A percentile compares a stretch with the other conserved stretches of the same genome.
Evolutionary conservation across 23 red algal species (phyloP).

Genomic region (Gracilaria domingensis): DNA sequence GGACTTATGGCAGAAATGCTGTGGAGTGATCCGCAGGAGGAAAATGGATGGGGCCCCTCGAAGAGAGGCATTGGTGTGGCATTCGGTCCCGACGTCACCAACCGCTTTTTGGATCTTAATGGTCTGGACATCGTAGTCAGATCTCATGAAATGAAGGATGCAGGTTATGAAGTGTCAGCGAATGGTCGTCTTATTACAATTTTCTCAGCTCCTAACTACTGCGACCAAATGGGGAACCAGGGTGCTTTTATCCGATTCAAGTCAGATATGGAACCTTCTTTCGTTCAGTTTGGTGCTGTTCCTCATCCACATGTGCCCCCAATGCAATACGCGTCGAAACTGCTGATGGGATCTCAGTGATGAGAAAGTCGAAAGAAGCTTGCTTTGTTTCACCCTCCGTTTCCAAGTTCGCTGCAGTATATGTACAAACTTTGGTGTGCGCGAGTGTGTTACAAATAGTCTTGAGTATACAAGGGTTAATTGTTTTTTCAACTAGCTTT

Average conservation of each 20-base stretch:
- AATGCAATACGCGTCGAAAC: conserved; percentile 89
- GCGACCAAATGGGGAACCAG: conserved; percentile 96
- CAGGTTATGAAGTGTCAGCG: conserved; percentile 96
- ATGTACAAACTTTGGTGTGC: conserved; percentile 6
- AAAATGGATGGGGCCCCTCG: conserved; percentile 85
- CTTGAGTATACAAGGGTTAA: not conserved
- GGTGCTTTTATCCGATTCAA: conserved; percentile 93
- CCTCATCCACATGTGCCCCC: conserved; percentile 90
- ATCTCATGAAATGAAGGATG: conserved; percentile 99
- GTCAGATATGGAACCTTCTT: conserved; percentile 80
- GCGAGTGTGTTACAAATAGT: not conserved
- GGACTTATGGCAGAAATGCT: conserved; percentile 98
- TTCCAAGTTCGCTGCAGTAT: not conserved
- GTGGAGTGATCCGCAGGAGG: conserved; percentile 97
- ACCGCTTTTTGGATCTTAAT: conserved; percentile 93
- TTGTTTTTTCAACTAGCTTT: conserved; percentile 11
- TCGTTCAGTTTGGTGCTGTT: conserved; percentile 86
- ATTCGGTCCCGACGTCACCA: conserved; percentile 98
- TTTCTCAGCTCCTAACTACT: conserved; percentile 99
- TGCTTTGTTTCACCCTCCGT: not conserved
- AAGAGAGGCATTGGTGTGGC: conserved; percentile 98
- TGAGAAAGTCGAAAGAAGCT: not conserved
- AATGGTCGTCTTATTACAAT: conserved; percentile 96
- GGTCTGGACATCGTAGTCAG: conserved; percentile 88
- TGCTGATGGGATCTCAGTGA: conserved; percentile 63